Base-by-base conservation (phyloP, 306 rosid species). In the Macrotyloma uniflorum region DNA sequence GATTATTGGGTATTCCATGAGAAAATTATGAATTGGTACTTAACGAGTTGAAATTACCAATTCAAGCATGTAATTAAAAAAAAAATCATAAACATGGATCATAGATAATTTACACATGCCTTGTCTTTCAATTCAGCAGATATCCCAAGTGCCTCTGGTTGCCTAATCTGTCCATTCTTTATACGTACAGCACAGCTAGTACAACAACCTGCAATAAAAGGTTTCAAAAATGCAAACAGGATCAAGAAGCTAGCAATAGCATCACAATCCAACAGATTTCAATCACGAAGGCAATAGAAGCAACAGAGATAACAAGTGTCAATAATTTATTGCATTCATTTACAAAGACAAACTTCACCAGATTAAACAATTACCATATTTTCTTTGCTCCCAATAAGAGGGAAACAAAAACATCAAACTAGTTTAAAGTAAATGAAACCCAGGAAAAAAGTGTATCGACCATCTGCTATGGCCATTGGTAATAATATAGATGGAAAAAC, bases 101-200 rank as follows among this genome's bases (percentile, higher is more conserved):
- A 66, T 70, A 75, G 36, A 43, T 58, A 61, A 54, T 61, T 57
- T 36, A 24, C 18, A 69, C 80, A 10, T 79, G 70, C 99, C 96
- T 93, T 88, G 36, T 92, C 89, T 87, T 63, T 95, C 87, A 95
- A 76, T 36, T 95, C 98, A 7, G 97, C 91, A 70, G 99, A 95
- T 74, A 95, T 95, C 49, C 99, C 99, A 36, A 95, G 90, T 6
- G 99, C 99, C 84, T 93, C 91, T 40, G 99, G 99, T 85, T 95
- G 99, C 77, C 93, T 87, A 78, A 95, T 79, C 77, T 95, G 79
- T 70, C 99, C 99, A 45, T 85, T 86, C 88, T 95, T 95, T 50
- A 95, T 76, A 11, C 99, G 99, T 22, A 95, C 99, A 36, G 98
- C 99, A 72, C 98, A 95, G 81, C 99, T 95, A 66, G 98, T 95